These are phyloP conservation scores for Mortierella sp. DNA, from an alignment of 371 early-diverging fungal species.

Conservation along the genomic window DNA sequence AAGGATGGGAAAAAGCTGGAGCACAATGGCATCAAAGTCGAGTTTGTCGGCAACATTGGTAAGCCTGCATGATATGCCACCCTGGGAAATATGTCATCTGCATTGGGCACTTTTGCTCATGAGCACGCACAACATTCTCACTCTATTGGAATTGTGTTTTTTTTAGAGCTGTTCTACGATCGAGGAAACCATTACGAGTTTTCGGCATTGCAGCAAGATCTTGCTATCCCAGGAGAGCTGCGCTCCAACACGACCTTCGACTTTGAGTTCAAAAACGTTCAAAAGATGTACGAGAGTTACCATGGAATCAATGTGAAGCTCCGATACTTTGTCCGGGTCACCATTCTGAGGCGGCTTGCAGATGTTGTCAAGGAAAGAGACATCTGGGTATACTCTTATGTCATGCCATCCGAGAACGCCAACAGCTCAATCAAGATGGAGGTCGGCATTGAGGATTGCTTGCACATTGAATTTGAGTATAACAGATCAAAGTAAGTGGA, in stretches of 20 bases:
- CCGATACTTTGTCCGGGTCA: constrained; percentile 87
- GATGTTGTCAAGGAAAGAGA: constrained; percentile 81
- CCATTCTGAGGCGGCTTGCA: constrained; percentile 75
- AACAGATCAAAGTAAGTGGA: constrained; percentile 59
- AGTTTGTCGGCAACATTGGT: constrained; percentile 97
- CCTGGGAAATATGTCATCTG: too few species aligned
- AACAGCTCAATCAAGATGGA: constrained; percentile 94
- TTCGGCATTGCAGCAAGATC: constrained; percentile 83
- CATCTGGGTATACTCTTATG: constrained; percentile 90
- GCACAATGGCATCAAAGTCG: constrained; percentile 97
- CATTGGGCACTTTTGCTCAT: not conserved
- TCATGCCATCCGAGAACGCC: constrained; percentile 76
- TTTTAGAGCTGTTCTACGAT: constrained; percentile 92
- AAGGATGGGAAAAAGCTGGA: constrained; percentile 92
- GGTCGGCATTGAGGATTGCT: constrained; percentile 93
- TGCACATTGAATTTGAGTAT: constrained; percentile 95
- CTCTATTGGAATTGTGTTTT: not conserved
- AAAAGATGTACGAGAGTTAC: constrained; percentile 91
- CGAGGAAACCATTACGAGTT: constrained; percentile 96
- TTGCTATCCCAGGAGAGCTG: constrained; percentile 86
- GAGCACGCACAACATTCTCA: not conserved
- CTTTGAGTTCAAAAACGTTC: constrained; percentile 92
- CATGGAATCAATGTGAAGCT: constrained; percentile 92
- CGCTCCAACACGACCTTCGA: constrained; percentile 71
- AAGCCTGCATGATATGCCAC: constrained; percentile 22